phyloP scores from a whole-genome alignment of 2,329 filamentous ascomycete genomes.

The Botrytis sinoallii region DNA sequence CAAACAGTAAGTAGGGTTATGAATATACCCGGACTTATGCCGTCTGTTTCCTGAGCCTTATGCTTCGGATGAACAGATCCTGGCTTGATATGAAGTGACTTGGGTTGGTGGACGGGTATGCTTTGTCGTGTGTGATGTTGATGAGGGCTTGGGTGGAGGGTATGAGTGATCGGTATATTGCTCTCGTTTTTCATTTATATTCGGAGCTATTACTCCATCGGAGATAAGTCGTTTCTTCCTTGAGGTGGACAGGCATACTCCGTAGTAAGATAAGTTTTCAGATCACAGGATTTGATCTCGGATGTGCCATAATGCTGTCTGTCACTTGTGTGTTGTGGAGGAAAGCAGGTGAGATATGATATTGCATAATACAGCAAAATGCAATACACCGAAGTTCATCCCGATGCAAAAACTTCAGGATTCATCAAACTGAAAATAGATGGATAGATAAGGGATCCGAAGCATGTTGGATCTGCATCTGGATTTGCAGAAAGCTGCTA shows the following conservation, averaged over 20 bases:
- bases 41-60: background rate
- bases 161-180: background rate
- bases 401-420: background rate
- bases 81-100: background rate
- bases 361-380: background rate
- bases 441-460: background rate
- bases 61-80: background rate
- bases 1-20: background rate
- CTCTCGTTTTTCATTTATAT: background rate
- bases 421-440: background rate
- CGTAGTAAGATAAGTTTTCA: background rate
- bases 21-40: background rate
- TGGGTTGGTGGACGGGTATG: background rate
- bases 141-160: background rate
- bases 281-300: background rate
- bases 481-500: background rate
- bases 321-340: background rate
- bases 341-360: background rate
- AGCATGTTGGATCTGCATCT: background rate
- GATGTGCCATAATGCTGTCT: background rate
- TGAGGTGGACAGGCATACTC: background rate
- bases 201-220: background rate
- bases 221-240: background rate
- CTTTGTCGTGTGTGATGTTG: background rate
- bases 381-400: background rate